Base-by-base conservation (phyloP, 2,329 filamentous ascomycete genomes). In the Pestalotiopsis sp. region DNA sequence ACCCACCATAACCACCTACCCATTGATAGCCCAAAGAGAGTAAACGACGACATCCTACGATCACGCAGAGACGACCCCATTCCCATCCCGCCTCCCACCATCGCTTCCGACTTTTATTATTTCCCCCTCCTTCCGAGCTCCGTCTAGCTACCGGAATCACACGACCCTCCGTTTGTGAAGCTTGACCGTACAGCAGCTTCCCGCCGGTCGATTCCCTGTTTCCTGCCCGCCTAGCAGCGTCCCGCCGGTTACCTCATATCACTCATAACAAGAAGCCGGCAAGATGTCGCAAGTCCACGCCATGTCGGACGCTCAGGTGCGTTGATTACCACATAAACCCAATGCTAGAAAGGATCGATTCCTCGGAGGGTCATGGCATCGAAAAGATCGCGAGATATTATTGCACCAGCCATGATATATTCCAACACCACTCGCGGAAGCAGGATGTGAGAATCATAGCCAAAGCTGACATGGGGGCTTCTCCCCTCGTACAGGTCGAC, bases 281-380 rank as follows among this genome's bases (percentile, higher is more conserved):
- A 91, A 82, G 81, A 97, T 97, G 94, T 96, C 94, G 83, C 92
- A 94, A 87, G 86, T 89, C 73, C 94, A 97, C 91, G 92, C 94
- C 81, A 92, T 98, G 84, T 97, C 94, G 84, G 94, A 98, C 88
- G 94, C 97, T 85, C 94, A 97, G 91, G 94, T 96, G 89, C 78
- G 80, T 74, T 24, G 30, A 14, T 61, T 22, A 35, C 59, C 71
- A 30, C n/a, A 11, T 1, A 10, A 52, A 17, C 20, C n/a, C 6
- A 52, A 7, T 20, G 2, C 20, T 52, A 4, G 20, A 2, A n/a
- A 4, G 20, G 2, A n/a, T 26, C 30, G 57, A 38, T 52, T 20
- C 44, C 10, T 52, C 17, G 20, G 44, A 14, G 2, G 5, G n/a
- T 52, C 44, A 52, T 52, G 44, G 4, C 44, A 52, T 22, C 44